Evolutionary conservation across 2,329 filamentous ascomycete genomes (phyloP).

Genomic region (Fusarium burgessii): DNA sequence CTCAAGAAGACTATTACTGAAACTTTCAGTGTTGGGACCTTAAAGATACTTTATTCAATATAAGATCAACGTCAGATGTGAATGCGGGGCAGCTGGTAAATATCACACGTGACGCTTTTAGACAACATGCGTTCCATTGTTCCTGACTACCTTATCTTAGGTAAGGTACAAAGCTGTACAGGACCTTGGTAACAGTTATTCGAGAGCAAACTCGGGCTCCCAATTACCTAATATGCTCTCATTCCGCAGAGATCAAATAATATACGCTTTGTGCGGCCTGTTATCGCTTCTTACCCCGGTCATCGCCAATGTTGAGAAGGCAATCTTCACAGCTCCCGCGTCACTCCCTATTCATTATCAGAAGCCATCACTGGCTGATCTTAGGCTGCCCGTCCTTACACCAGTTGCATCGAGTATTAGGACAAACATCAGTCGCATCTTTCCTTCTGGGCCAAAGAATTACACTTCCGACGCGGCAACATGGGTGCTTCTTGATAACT

Average conservation of each 20-base stretch:
- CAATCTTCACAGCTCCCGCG: constrained; percentile 82
- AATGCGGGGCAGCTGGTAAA: not conserved
- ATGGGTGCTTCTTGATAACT: constrained; percentile 81
- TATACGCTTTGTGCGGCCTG: constrained; percentile 30
- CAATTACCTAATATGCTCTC: constrained; percentile 23
- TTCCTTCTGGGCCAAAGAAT: constrained; percentile 64
- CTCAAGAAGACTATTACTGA: no score
- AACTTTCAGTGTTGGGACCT: no score
- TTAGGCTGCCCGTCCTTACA: constrained; percentile 74
- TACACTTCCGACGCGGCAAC: constrained; percentile 70
- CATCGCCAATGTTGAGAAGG: constrained; percentile 87
- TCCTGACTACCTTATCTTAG: not conserved
- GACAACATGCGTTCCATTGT: not conserved
- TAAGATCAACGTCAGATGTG: not conserved
- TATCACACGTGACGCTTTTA: not conserved
- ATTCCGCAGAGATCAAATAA: not conserved
- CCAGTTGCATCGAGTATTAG: constrained; percentile 68
- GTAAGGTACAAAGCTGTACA: no score
- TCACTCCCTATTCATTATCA: constrained; percentile 63
- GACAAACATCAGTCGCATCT: constrained; percentile 74
- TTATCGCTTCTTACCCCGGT: constrained; percentile 22
- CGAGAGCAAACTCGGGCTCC: not conserved
- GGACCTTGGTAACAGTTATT: not conserved
- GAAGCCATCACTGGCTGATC: constrained; percentile 58
- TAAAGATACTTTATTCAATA: no score